Percentiles rank a stretch among this genome's conserved stretches.
These are phyloP conservation scores for Boeremia exigua DNA, from an alignment of 2,329 filamentous ascomycete genomes.

Conservation along the genomic window DNA sequence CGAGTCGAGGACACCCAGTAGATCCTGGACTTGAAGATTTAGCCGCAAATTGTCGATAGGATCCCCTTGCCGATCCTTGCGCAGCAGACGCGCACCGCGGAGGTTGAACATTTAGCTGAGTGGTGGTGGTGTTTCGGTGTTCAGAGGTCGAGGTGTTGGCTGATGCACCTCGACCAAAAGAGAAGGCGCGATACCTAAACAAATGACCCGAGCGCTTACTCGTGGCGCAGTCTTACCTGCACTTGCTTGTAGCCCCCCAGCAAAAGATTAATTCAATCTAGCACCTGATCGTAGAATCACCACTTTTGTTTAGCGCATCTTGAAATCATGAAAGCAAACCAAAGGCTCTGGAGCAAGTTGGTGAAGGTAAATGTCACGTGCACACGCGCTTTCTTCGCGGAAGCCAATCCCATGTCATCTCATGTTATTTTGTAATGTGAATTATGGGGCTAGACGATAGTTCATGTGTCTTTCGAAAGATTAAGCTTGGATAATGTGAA, in stretches of 20 bases:
- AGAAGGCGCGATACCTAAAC: conserved; percentile 5
- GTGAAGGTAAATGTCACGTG: not conserved
- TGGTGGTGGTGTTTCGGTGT: conserved; percentile 2
- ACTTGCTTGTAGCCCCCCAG: not conserved
- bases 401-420: not conserved
- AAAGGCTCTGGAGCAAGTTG: not conserved
- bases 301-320: not conserved
- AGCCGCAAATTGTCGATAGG: not conserved
- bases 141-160: not conserved
- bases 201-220: conserved; percentile 2
- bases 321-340: not conserved
- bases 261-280: not conserved
- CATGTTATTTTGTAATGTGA: not conserved
- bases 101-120: not conserved
- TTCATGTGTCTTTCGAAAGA: not conserved
- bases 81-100: not conserved
- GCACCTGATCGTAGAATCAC: not conserved
- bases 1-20: conserved; percentile 1
- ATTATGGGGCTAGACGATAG: not conserved
- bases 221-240: not conserved
- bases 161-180: conserved; percentile 4
- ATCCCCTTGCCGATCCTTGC: not conserved
- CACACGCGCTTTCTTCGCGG: not conserved
- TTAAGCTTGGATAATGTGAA: not conserved
- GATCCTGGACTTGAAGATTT: not conserved